Evolutionary conservation across 495 filamentous ascomycete genomes (phyloP).

Genomic region (Neurospora intermedia): DNA sequence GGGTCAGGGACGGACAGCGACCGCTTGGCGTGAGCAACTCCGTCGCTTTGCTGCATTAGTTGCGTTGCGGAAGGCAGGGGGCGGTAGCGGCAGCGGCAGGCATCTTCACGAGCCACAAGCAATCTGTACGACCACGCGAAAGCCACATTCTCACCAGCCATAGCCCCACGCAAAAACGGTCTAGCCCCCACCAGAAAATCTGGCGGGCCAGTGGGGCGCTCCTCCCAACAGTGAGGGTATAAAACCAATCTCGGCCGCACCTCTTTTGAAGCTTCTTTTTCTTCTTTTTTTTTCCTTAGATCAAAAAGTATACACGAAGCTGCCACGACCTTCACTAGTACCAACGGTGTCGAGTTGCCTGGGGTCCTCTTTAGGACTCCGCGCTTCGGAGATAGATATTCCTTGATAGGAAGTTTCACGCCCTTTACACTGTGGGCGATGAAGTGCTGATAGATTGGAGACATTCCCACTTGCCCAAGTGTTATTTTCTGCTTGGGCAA

Average conservation of each 20-base stretch:
- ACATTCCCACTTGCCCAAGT: constrained; percentile 10
- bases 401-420: constrained; percentile 45
- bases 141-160: background rate
- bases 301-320: constrained; percentile 44
- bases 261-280: constrained; percentile 2
- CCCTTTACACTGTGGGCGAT: constrained; percentile 28
- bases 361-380: constrained; percentile 26
- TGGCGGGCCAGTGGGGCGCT: background rate
- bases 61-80: background rate
- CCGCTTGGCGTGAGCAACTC: background rate
- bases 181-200: background rate
- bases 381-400: constrained; percentile 36
- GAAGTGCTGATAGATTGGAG: constrained; percentile 38
- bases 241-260: background rate
- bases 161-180: background rate
- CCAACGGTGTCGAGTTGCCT: constrained; percentile 42
- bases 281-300: constrained; percentile 31
- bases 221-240: background rate
- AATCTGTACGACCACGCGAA: background rate
- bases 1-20: background rate
- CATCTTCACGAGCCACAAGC: background rate
- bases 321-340: constrained; percentile 42
- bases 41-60: background rate
- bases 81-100: background rate
- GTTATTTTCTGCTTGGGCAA: background rate